Conservation (phyloP, 164 flowering plant species). For the Chloranthus sessilifolius region DNA sequence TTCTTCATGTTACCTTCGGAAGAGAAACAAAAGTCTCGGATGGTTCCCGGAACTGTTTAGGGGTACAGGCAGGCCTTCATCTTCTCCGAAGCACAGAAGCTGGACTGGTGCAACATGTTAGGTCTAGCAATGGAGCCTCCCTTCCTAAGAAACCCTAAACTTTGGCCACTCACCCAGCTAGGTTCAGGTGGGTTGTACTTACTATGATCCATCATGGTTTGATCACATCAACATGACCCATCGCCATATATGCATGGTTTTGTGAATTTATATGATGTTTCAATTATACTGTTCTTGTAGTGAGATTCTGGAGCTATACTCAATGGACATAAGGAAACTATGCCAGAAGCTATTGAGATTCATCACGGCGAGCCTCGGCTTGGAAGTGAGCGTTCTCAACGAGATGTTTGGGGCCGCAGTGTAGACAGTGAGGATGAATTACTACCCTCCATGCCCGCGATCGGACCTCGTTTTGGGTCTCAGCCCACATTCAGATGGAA, state of each 20-base stretch:
- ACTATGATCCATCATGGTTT: too few species aligned
- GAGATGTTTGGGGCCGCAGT: constrained; percentile 77
- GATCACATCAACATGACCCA: too few species aligned
- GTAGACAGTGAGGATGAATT: constrained; percentile 91
- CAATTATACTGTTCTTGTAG: constrained; percentile 29
- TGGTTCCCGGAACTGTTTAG: constrained; percentile 80
- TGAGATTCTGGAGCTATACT: constrained; percentile 60
- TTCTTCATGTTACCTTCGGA: constrained; percentile 77
- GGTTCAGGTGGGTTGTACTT: constrained; percentile 47
- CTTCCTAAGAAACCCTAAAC: constrained; percentile 27
- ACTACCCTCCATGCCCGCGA: constrained; percentile 86
- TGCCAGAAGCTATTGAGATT: constrained; percentile 48
- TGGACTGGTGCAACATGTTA: constrained; percentile 97
- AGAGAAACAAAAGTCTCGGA: constrained; percentile 75
- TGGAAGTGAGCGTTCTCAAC: constrained; percentile 42
- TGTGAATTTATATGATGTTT: too few species aligned
- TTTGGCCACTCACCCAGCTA: constrained; percentile 54
- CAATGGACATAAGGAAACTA: constrained; percentile 47
- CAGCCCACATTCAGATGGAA: constrained; percentile 95
- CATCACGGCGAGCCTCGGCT: constrained; percentile 54
- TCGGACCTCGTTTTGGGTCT: constrained; percentile 87
- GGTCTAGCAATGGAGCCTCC: constrained; percentile 57
- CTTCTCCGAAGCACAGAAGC: constrained; percentile 85
- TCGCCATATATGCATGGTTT: too few species aligned
- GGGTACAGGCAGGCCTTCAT: constrained; percentile 95